A percentile compares a stretch with the other conserved stretches of the same genome.
phyloP scores from a whole-genome alignment of 2,329 filamentous ascomycete species.

The Verticillium alfalfae region DNA sequence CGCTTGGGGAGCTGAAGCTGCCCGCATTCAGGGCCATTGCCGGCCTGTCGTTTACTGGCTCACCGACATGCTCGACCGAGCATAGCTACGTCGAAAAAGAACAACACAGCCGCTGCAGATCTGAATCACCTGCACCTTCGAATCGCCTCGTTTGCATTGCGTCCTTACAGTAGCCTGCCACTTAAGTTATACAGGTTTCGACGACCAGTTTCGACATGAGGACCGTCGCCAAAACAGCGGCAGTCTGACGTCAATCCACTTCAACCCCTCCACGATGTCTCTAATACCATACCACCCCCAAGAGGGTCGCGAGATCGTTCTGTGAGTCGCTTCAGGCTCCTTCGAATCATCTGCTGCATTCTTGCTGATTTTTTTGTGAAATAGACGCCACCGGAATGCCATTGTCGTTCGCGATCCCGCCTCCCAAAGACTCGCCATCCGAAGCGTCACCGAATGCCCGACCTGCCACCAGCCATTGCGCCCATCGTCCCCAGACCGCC shows the following conservation, averaged over 20 bases:
- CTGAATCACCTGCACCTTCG: neutral
- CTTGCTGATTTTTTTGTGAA: neutral
- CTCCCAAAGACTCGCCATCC: constrained; percentile 80
- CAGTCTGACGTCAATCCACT: neutral
- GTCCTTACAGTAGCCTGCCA: neutral
- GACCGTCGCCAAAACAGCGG: neutral
- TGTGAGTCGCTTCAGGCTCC: constrained; percentile 51
- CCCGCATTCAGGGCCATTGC: neutral
- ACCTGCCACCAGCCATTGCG: constrained; percentile 75
- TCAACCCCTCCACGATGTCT: constrained; percentile 41
- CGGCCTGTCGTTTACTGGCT: neutral
- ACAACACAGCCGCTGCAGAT: neutral
- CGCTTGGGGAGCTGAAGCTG: neutral
- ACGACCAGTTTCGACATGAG: neutral
- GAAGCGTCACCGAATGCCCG: constrained; percentile 76
- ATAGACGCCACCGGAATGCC: constrained; percentile 84
- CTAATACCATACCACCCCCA: constrained; percentile 70
- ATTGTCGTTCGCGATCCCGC: constrained; percentile 86
- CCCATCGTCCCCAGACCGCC: constrained; percentile 40
- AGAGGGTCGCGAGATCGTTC: constrained; percentile 72
- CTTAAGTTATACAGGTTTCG: neutral
- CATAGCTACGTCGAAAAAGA: neutral
- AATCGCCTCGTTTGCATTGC: neutral
- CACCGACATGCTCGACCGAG: neutral
- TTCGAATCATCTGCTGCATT: neutral